Percentiles rank a stretch among this genome's conserved stretches.
Conservation (phyloP, 352 stramenopile genomes). For the Phytopythium cucurbitacearum region DNA sequence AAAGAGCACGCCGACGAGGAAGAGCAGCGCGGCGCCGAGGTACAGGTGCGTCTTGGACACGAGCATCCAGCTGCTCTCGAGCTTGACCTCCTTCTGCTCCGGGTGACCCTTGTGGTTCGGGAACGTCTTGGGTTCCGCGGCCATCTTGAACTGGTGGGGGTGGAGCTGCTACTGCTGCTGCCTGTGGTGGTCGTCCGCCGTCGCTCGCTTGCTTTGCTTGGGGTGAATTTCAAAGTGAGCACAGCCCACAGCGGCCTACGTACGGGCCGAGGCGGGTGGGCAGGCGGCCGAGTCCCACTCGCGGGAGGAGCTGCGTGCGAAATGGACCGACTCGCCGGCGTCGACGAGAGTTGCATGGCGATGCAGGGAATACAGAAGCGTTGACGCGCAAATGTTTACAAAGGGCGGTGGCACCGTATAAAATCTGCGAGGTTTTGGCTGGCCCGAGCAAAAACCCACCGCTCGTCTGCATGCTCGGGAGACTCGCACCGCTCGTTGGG, state of each 20-base stretch:
- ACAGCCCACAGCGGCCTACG: neutral
- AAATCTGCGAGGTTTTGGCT: neutral
- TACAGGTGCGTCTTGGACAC: constrained; percentile 72
- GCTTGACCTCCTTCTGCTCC: constrained; percentile 28
- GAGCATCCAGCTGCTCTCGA: constrained; percentile 68
- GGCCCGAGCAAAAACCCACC: constrained; percentile 1
- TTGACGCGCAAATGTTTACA: constrained; percentile 7
- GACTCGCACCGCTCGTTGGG: too few species aligned
- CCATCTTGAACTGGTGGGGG: constrained; percentile 8
- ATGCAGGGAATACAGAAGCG: too few species aligned
- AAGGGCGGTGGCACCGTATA: neutral
- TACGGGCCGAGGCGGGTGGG: constrained; percentile 1
- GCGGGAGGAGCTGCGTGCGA: neutral
- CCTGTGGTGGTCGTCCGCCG: neutral
- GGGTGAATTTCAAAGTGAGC: constrained; percentile 26
- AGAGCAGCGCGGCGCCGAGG: constrained; percentile 54
- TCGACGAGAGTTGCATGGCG: neutral
- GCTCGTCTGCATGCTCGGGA: too few species aligned
- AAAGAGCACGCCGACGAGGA: constrained; percentile 60
- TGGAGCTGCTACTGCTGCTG: neutral
- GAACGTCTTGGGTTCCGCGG: constrained; percentile 21
- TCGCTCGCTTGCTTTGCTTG: constrained; percentile 23
- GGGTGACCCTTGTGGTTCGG: constrained; percentile 38
- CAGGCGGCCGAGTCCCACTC: constrained; percentile 10
- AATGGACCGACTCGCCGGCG: neutral